Evolutionary conservation across 148 eudicot genomes (phyloP), one percentile per base, ranked within the genome.

Genomic region (Rhododendron kiyosumense): DNA sequence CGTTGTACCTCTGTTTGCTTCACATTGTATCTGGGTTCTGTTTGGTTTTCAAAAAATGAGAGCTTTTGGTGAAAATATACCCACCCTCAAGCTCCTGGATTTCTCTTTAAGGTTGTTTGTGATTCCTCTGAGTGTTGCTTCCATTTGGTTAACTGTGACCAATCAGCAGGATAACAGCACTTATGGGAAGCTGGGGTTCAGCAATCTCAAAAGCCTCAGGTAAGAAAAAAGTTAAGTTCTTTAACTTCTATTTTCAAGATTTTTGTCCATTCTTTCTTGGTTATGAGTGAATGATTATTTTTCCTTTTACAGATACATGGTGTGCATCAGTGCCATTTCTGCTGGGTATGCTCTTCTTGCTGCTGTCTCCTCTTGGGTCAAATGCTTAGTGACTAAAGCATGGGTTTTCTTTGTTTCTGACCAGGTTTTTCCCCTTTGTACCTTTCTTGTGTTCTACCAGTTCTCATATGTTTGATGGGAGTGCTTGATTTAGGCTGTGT

Each of bases 321-420:
- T 89, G 73, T 77, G 85, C 83, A 87, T 92, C 46, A 92, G 93
- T 91, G 98, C 88, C 14, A 59, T 94, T 41, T 91, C 96, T 83
- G 94, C 90, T 86, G 99, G 89, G 32, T 96, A 94, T 92, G 95
- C 95, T 61, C 82, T 95, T 41, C 52, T 89, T 83, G 93, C 93
- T 87, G 93, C 92, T 86, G 85, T 93, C 1, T 92, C 90, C 86
- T 85, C 87, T 52, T 96, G 96, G 93, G 85, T 96, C 88, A 90
- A 86, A 81, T 89, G 83, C 88, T 85, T 93, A 20, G 89, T 89
- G 0, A 88, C 54, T 77, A 93, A 88, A 89, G 86, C 88, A 79
- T 93, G 95, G 95, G 45, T 93, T 61, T 93, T 90, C 92, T 96
- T 95, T 88, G 88, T 95, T 71, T 92, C 93, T 83, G 99, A 96